Evolutionary conservation across 495 filamentous ascomycete species (phyloP).

Genomic region (Neurospora sp.): DNA sequence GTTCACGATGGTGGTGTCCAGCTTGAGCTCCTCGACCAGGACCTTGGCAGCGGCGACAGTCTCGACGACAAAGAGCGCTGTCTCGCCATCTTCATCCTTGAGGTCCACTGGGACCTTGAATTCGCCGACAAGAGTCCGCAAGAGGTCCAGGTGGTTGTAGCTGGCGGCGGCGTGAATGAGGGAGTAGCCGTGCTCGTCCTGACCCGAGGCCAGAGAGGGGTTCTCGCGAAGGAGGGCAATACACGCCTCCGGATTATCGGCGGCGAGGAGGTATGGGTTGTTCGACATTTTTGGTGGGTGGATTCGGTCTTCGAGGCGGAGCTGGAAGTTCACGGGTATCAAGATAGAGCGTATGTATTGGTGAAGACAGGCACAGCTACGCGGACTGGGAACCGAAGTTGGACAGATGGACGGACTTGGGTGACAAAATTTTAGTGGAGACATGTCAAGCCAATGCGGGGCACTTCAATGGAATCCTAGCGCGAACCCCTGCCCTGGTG

Average conservation of each 20-base stretch:
- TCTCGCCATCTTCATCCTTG: constrained; percentile 81
- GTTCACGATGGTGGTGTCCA: constrained; percentile 52
- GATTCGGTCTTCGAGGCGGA: neutral
- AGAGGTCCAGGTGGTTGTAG: constrained; percentile 74
- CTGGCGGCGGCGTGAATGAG: constrained; percentile 86
- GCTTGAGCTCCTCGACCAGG: constrained; percentile 71
- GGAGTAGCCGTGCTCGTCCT: constrained; percentile 82
- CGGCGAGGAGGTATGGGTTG: constrained; percentile 70
- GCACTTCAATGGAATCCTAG: neutral
- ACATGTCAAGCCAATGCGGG: neutral
- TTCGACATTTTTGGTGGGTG: constrained; percentile 29
- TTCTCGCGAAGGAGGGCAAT: constrained; percentile 56
- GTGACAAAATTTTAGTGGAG: constrained; percentile 5
- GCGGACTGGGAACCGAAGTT: neutral
- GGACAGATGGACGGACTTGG: neutral
- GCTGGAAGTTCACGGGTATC: neutral
- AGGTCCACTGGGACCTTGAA: constrained; percentile 71
- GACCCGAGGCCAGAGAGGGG: constrained; percentile 53
- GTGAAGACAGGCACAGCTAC: neutral
- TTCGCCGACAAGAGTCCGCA: constrained; percentile 65
- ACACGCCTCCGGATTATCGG: constrained; percentile 58
- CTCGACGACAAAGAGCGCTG: constrained; percentile 79
- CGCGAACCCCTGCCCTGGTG: neutral
- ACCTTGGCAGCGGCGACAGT: constrained; percentile 61
- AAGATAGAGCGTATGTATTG: neutral